A percentile compares a stretch with the other conserved stretches of the same genome.
phyloP scores from a whole-genome alignment of 371 early-diverging fungal genomes.

The Mortierella sp. region DNA sequence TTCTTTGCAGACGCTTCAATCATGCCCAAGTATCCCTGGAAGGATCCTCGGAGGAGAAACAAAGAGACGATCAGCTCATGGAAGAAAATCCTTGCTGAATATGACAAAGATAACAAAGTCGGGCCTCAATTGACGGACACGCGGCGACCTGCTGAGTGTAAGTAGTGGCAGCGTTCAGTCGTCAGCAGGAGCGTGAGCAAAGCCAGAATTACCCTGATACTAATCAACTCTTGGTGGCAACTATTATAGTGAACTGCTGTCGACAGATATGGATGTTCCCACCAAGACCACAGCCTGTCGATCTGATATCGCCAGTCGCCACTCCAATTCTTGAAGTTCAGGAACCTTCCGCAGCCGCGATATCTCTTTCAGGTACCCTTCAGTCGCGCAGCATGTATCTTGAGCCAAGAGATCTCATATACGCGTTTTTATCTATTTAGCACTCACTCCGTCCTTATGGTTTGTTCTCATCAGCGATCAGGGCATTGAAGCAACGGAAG shows the following conservation, averaged over 20 bases:
- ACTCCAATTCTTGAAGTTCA: neutral
- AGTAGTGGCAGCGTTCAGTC: no score
- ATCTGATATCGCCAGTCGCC: constrained; percentile 10
- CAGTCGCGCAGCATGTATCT: no score
- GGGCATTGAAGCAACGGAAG: neutral
- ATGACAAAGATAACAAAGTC: constrained; percentile 3
- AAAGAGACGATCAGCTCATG: constrained; percentile 23
- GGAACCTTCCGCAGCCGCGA: neutral
- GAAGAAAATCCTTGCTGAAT: constrained; percentile 18
- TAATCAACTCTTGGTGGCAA: no score
- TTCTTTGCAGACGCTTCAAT: neutral
- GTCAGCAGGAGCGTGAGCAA: no score
- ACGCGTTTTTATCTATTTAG: neutral
- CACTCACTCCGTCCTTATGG: neutral
- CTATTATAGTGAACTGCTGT: constrained; percentile 18
- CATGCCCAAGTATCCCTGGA: constrained; percentile 20
- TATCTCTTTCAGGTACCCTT: neutral
- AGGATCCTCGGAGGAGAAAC: constrained; percentile 14
- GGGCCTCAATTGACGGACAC: neutral
- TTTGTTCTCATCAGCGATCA: neutral
- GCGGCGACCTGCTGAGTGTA: neutral
- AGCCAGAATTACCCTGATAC: no score
- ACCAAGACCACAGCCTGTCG: constrained; percentile 15
- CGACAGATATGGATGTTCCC: constrained; percentile 21
- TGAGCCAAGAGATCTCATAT: neutral